Percentiles rank a stretch among this genome's conserved stretches.
Evolutionary conservation across 1,284 basidiomycete genomes (phyloP).

Genomic region (Moesziomyces parantarcticus): DNA sequence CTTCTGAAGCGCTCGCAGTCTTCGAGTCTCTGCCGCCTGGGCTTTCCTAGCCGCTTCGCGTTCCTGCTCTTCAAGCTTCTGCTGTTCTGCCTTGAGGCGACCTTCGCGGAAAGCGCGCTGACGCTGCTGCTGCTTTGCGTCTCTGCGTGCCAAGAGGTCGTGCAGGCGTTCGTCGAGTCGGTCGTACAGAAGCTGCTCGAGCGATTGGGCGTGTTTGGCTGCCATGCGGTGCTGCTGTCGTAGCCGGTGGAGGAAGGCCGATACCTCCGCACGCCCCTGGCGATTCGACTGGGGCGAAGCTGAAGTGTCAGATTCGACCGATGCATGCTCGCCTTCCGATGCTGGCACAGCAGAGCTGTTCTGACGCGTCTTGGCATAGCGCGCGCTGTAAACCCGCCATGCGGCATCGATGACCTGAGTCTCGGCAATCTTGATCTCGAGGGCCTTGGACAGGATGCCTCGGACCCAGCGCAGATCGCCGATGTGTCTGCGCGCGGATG

Average conservation of each 20-base stretch:
- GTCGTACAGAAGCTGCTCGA: constrained; percentile 42
- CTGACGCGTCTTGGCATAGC: constrained; percentile 21
- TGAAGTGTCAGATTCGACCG: background rate
- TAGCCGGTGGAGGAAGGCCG: constrained; percentile 35
- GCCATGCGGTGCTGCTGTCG: constrained; percentile 26
- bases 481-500: constrained; percentile 16
- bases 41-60: constrained; percentile 28
- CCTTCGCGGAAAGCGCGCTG: constrained; percentile 12
- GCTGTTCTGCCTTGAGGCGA: constrained; percentile 18
- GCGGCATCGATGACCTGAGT: constrained; percentile 39
- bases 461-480: constrained; percentile 40
- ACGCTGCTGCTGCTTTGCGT: constrained; percentile 12
- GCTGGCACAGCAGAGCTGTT: background rate
- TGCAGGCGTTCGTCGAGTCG: constrained; percentile 31
- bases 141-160: constrained; percentile 9
- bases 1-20: constrained; percentile 29
- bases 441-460: constrained; percentile 17
- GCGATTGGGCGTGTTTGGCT: constrained; percentile 22
- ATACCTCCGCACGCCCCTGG: constrained; percentile 19
- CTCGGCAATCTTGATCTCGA: constrained; percentile 40
- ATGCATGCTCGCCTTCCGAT: background rate
- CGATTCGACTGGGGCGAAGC: constrained; percentile 24
- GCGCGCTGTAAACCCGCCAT: constrained; percentile 30
- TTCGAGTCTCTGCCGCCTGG: constrained; percentile 28
- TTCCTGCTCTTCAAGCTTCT: constrained; percentile 27